Conservation (phyloP, 2,329 filamentous ascomycete species). For the Aspergillus latus region DNA sequence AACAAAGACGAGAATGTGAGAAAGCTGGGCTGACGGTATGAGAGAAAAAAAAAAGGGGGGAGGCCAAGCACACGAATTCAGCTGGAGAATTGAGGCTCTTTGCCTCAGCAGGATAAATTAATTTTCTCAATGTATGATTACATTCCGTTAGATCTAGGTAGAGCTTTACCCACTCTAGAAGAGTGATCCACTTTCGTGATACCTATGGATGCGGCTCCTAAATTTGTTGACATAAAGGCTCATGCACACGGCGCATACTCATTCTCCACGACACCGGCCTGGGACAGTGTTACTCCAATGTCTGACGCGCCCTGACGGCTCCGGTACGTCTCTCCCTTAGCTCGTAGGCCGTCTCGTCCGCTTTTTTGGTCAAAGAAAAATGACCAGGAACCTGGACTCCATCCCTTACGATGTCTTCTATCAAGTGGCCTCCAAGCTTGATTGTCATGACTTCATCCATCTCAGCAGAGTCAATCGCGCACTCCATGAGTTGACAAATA, state of each 20-base stretch:
- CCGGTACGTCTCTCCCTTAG: conserved; percentile 2
- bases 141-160: too few species aligned
- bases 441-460: conserved; percentile 59
- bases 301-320: neutral
- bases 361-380: conserved; percentile 19
- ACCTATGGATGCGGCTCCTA: too few species aligned
- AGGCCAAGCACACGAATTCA: too few species aligned
- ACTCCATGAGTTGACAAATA: conserved; percentile 53
- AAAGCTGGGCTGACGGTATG: neutral
- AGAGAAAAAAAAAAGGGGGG: neutral
- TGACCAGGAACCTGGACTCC: conserved; percentile 37
- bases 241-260: too few species aligned
- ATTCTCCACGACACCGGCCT: neutral
- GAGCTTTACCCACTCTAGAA: too few species aligned
- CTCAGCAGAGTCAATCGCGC: conserved; percentile 55
- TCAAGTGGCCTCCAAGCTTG: conserved; percentile 56
- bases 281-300: conserved; percentile 6
- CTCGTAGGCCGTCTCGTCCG: conserved; percentile 3
- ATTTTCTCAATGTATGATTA: too few species aligned
- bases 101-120: too few species aligned
- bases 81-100: too few species aligned
- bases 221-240: too few species aligned
- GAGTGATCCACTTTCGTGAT: too few species aligned
- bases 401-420: conserved; percentile 67
- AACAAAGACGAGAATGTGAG: neutral